Evolutionary conservation across 2,329 filamentous ascomycete genomes (phyloP).

Genomic region (Fusarium incarnatum): DNA sequence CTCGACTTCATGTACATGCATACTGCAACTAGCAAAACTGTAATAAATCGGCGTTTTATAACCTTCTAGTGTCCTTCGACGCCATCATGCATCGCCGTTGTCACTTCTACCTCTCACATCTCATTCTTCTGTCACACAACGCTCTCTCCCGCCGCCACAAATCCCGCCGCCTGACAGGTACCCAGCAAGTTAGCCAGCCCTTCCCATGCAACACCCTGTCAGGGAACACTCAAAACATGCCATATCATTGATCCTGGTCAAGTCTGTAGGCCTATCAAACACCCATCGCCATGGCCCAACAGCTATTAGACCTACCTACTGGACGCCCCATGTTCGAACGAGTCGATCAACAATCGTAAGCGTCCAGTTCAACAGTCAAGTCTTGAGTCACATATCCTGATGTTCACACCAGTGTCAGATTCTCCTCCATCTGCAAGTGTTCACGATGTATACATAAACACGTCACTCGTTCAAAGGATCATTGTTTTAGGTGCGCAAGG

Average conservation of each 20-base stretch:
- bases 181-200: neutral
- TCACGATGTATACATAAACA: neutral
- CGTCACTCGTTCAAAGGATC: conserved; percentile 6
- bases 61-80: conserved; percentile 20
- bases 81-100: conserved; percentile 37
- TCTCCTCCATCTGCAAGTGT: neutral
- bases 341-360: neutral
- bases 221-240: neutral
- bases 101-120: conserved; percentile 15
- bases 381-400: neutral
- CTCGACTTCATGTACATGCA: neutral
- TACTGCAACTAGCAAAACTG: neutral
- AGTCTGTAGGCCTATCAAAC: conserved; percentile 7
- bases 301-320: neutral
- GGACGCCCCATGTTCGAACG: neutral
- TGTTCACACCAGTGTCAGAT: neutral
- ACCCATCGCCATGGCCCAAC: neutral
- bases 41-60: neutral
- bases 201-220: neutral
- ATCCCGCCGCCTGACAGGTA: conserved; percentile 7
- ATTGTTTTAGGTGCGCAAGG: conserved; percentile 20
- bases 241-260: conserved; percentile 5
- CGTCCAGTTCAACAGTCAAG: neutral
- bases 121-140: conserved; percentile 16
- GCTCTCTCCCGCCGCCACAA: conserved; percentile 22